These are phyloP conservation scores for Rhododendron williamsianum DNA, from an alignment of 148 eudicot genomes.

Conservation along the genomic window DNA sequence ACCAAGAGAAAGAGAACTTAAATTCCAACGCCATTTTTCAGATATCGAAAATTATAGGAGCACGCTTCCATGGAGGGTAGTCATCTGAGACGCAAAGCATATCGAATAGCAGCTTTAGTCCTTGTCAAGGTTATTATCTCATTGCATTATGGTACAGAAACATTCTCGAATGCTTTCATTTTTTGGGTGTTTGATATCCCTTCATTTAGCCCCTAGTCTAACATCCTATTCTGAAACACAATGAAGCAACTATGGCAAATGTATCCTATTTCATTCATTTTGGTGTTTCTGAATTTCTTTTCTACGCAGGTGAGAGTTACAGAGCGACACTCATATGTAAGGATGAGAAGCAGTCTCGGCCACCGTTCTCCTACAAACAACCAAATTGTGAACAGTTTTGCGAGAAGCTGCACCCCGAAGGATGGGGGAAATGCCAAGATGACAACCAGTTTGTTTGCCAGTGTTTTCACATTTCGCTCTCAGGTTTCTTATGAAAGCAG, in stretches of 20 bases:
- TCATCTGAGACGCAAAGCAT: too few relatives aligned
- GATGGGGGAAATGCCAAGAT: conserved; percentile 36
- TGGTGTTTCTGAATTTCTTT: neutral
- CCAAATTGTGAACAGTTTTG: conserved; percentile 20
- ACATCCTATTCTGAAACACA: neutral
- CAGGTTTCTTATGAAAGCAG: neutral
- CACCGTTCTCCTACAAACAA: conserved; percentile 18
- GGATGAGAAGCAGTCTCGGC: conserved; percentile 14
- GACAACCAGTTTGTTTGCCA: conserved; percentile 24
- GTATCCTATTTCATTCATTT: neutral
- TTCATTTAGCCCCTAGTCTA: neutral
- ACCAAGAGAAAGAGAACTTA: too few relatives aligned
- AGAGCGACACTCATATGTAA: conserved; percentile 29
- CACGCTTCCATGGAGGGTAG: too few relatives aligned
- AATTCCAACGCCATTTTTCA: too few relatives aligned
- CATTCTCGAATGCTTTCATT: neutral
- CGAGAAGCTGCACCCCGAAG: conserved; percentile 1
- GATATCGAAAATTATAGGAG: too few relatives aligned
- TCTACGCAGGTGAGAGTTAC: conserved; percentile 20
- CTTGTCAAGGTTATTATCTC: neutral
- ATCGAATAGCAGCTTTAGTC: neutral
- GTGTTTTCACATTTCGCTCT: conserved; percentile 25
- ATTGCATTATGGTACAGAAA: neutral
- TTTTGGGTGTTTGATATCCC: neutral
- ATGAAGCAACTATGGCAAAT: neutral